Conservation (phyloP, 768 basidiomycete genomes). For the Rhizopogon vinicolor region DNA sequence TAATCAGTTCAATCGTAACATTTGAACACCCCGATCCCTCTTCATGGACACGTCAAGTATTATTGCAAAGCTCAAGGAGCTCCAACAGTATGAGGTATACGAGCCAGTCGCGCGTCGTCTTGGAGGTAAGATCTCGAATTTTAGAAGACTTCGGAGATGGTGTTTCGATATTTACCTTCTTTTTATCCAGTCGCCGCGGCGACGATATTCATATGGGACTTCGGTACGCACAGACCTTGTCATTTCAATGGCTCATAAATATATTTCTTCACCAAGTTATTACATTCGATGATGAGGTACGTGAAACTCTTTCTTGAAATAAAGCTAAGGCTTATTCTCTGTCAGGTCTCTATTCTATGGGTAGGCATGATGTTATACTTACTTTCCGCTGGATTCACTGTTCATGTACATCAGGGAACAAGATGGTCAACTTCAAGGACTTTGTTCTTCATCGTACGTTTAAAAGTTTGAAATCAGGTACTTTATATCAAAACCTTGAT, state of each 20-base stretch:
- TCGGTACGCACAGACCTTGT: not conserved
- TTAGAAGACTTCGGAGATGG: not conserved
- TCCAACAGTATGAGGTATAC: not conserved
- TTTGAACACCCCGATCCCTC: too few species aligned
- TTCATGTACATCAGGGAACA: not conserved
- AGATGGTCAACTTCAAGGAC: not conserved
- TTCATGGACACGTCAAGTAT: not conserved
- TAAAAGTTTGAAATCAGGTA: not conserved
- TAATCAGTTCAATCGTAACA: too few species aligned
- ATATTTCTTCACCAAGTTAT: not conserved
- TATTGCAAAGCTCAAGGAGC: not conserved
- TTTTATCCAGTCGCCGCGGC: not conserved
- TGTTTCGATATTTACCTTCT: not conserved
- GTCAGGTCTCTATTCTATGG: slow-evolving; percentile 1
- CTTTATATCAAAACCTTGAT: not conserved
- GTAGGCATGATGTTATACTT: not conserved
- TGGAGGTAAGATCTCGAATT: not conserved
- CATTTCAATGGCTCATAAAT: not conserved
- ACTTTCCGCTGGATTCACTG: not conserved
- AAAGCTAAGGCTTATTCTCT: not conserved
- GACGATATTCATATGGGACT: not conserved
- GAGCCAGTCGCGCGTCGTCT: not conserved
- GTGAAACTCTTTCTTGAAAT: not conserved
- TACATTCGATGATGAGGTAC: slow-evolving; percentile 1
- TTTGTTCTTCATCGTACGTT: not conserved